Evolutionary conservation across 2,329 filamentous ascomycete genomes (phyloP).

Genomic region (Penicillium freii): DNA sequence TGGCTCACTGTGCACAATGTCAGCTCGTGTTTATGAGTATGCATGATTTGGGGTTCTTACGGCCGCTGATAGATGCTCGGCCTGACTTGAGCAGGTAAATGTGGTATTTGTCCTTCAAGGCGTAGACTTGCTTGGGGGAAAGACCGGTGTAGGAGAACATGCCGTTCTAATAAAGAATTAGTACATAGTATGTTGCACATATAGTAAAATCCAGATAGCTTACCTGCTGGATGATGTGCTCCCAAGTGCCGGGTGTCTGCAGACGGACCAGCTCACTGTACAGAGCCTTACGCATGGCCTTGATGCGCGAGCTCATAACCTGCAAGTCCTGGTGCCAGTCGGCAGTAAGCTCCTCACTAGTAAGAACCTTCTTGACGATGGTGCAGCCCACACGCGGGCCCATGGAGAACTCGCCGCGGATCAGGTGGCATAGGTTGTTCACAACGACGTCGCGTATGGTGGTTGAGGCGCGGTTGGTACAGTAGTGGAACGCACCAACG

Average conservation of each 20-base stretch:
- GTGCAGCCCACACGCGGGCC: conserved; percentile 82
- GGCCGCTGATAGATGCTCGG: conserved; percentile 41
- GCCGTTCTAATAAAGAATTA: conserved; percentile 51
- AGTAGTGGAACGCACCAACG: conserved; percentile 81
- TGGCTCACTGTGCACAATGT: conserved; percentile 35
- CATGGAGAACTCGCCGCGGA: conserved; percentile 43
- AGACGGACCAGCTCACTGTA: conserved; percentile 78
- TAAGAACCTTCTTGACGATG: conserved; percentile 78
- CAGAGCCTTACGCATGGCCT: conserved; percentile 78
- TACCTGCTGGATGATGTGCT: conserved; percentile 96
- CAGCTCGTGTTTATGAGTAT: conserved; percentile 1
- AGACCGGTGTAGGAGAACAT: conserved; percentile 83
- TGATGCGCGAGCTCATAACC: conserved; percentile 93
- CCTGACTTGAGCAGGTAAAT: conserved; percentile 45
- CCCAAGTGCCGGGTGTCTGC: conserved; percentile 88
- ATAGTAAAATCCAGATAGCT: neutral
- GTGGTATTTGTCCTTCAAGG: conserved; percentile 44
- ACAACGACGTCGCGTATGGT: conserved; percentile 33
- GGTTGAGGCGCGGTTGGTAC: conserved; percentile 33
- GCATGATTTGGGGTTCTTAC: conserved; percentile 25
- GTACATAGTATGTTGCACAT: neutral
- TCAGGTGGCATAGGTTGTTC: conserved; percentile 41
- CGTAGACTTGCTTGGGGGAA: conserved; percentile 44
- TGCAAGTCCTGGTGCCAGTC: conserved; percentile 88
- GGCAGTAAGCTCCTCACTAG: conserved; percentile 71